Conservation (phyloP, 345 rosid genomes). For the Salix exigua region DNA sequence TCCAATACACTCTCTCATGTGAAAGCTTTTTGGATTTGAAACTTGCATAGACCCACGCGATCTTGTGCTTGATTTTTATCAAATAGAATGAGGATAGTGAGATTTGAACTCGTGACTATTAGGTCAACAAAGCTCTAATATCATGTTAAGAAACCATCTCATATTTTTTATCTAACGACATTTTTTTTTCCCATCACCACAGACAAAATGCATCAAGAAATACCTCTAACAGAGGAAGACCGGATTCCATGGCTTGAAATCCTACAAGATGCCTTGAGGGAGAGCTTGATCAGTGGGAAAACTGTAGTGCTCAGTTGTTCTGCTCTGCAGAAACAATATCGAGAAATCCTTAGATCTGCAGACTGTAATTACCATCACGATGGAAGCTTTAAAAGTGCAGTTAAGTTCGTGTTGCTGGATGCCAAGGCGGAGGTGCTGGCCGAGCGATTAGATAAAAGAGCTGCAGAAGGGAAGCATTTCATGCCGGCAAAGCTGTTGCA, state of each 20-base stretch:
- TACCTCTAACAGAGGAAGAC: constrained; percentile 70
- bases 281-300: constrained; percentile 31
- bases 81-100: too few relatives aligned
- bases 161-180: too few relatives aligned
- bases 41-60: too few relatives aligned
- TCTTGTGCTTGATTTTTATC: too few relatives aligned
- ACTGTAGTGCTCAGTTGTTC: constrained; percentile 67
- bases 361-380: constrained; percentile 42
- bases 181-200: neutral
- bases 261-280: constrained; percentile 43
- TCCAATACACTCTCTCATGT: too few relatives aligned
- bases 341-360: constrained; percentile 70
- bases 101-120: too few relatives aligned
- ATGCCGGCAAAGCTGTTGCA: constrained; percentile 71
- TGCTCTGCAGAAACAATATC: constrained; percentile 55
- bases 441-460: constrained; percentile 52
- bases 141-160: too few relatives aligned
- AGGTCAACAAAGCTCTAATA: too few relatives aligned
- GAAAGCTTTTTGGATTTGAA: too few relatives aligned
- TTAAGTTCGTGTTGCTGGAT: constrained; percentile 61
- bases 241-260: constrained; percentile 77
- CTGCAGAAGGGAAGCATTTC: constrained; percentile 65
- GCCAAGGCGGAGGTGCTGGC: constrained; percentile 50
- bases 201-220: constrained; percentile 79
- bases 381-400: constrained; percentile 37